Percentiles rank a stretch among this genome's conserved stretches.
Conservation (phyloP, 2,329 filamentous ascomycete genomes). For the Colletotrichum falcatum region DNA sequence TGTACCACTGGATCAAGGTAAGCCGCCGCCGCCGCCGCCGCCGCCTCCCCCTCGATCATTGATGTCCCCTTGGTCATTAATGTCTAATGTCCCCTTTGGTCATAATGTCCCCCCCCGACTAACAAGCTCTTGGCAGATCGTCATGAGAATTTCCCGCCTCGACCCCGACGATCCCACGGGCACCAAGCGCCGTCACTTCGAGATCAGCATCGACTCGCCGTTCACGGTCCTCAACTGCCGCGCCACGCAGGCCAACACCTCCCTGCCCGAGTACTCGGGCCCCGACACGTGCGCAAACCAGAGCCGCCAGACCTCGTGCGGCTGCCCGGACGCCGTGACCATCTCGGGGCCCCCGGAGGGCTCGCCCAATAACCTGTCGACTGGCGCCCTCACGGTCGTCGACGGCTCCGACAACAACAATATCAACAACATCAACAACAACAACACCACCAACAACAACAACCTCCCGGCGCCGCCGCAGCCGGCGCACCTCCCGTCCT, state of each 20-base stretch:
- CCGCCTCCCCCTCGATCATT: no score
- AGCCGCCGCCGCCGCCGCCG: no score
- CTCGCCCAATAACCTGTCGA: conserved; percentile 74
- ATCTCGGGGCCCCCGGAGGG: conserved; percentile 74
- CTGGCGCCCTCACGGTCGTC: conserved; percentile 57
- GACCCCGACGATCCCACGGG: conserved; percentile 80
- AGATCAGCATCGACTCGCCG: conserved; percentile 96
- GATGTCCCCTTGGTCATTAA: no score
- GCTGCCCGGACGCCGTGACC: conserved; percentile 67
- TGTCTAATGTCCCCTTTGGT: not conserved
- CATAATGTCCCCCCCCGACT: not conserved
- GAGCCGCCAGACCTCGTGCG: conserved; percentile 61
- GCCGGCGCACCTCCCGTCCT: conserved; percentile 62
- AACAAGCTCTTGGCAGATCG: conserved; percentile 69
- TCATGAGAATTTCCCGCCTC: conserved; percentile 89
- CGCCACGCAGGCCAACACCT: conserved; percentile 91
- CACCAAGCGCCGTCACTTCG: conserved; percentile 86
- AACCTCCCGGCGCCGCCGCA: conserved; percentile 63
- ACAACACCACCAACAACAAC: no score
- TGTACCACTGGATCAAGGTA: conserved; percentile 97
- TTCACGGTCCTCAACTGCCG: conserved; percentile 94
- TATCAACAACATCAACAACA: no score
- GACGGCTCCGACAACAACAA: conserved; percentile 51
- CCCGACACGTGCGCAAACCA: conserved; percentile 57
- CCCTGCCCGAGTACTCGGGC: conserved; percentile 80